These are phyloP conservation scores for Paecilomyces variotii DNA, from an alignment of 2,329 filamentous ascomycete genomes.

Conservation along the genomic window DNA sequence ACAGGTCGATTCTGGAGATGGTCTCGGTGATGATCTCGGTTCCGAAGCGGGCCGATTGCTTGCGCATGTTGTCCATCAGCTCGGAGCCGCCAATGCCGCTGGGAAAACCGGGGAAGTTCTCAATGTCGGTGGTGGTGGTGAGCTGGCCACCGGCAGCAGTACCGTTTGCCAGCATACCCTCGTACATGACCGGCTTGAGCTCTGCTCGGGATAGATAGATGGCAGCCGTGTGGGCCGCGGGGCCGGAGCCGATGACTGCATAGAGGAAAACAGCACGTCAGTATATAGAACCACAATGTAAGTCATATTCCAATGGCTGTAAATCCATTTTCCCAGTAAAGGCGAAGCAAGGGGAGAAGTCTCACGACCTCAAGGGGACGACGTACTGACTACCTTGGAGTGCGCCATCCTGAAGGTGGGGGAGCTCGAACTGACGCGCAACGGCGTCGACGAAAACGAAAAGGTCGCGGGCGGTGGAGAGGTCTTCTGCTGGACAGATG, in stretches of 20 bases:
- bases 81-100: constrained; percentile 77
- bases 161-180: constrained; percentile 95
- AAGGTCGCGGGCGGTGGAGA: constrained; percentile 30
- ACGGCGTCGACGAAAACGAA: constrained; percentile 29
- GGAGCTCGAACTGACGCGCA: constrained; percentile 32
- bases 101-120: constrained; percentile 96
- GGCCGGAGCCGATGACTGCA: constrained; percentile 80
- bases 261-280: not conserved
- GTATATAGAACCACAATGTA: constrained; percentile 26
- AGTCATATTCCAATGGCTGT: not conserved
- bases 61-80: constrained; percentile 93
- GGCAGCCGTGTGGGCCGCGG: constrained; percentile 93
- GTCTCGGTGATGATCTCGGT: constrained; percentile 89
- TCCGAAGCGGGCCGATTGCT: constrained; percentile 84
- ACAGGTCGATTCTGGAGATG: constrained; percentile 78
- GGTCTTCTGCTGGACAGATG: constrained; percentile 56
- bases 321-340: constrained; percentile 16
- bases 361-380: not conserved
- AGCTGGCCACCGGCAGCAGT: constrained; percentile 94
- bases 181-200: constrained; percentile 89
- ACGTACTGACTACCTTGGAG: constrained; percentile 81
- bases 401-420: constrained; percentile 63
- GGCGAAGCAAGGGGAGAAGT: not conserved
- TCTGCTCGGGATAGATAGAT: constrained; percentile 94
- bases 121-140: constrained; percentile 95